Evolutionary conservation across 495 filamentous ascomycete genomes (phyloP).

Genomic region (Trichocladium antarcticum): DNA sequence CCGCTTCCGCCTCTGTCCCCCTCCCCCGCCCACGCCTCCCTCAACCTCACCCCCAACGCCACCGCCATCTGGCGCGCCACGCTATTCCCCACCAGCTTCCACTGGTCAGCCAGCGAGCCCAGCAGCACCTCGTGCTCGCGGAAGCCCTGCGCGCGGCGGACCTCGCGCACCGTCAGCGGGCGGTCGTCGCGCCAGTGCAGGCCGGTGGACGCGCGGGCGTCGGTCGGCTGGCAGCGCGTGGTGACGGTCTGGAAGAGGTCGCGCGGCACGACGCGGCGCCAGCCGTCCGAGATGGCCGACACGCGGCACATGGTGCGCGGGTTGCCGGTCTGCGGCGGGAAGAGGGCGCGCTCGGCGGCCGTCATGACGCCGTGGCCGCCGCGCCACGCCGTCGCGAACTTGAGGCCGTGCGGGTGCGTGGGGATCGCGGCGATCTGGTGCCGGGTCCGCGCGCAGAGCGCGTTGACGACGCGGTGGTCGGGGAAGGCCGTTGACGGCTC

Average conservation of each 20-base stretch:
- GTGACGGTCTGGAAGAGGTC: slow-evolving; percentile 47
- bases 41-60: slow-evolving; percentile 48
- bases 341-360: slow-evolving; percentile 25
- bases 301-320: too few species aligned
- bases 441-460: slow-evolving; percentile 22
- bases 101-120: slow-evolving; percentile 41
- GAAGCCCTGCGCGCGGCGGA: slow-evolving; percentile 52
- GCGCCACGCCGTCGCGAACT: slow-evolving; percentile 35
- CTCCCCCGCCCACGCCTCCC: slow-evolving; percentile 44
- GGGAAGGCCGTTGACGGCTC: slow-evolving; percentile 47
- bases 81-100: slow-evolving; percentile 58
- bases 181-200: slow-evolving; percentile 55
- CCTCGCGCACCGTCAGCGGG: slow-evolving; percentile 49
- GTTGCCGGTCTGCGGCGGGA: slow-evolving; percentile 16
- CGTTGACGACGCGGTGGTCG: slow-evolving; percentile 45
- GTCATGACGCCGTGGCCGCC: slow-evolving; percentile 31
- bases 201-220: slow-evolving; percentile 35
- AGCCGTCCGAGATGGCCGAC: slow-evolving; percentile 28
- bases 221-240: slow-evolving; percentile 35
- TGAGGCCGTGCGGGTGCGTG: slow-evolving; percentile 35
- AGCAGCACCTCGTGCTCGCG: slow-evolving; percentile 57
- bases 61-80: slow-evolving; percentile 55
- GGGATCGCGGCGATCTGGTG: slow-evolving; percentile 34
- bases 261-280: slow-evolving; percentile 41
- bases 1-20: not conserved